A percentile compares a stretch with the other conserved stretches of the same genome.
These are phyloP conservation scores for Ensete glaucum DNA, from an alignment of 176 grass and related monocot species.

Conservation along the genomic window DNA sequence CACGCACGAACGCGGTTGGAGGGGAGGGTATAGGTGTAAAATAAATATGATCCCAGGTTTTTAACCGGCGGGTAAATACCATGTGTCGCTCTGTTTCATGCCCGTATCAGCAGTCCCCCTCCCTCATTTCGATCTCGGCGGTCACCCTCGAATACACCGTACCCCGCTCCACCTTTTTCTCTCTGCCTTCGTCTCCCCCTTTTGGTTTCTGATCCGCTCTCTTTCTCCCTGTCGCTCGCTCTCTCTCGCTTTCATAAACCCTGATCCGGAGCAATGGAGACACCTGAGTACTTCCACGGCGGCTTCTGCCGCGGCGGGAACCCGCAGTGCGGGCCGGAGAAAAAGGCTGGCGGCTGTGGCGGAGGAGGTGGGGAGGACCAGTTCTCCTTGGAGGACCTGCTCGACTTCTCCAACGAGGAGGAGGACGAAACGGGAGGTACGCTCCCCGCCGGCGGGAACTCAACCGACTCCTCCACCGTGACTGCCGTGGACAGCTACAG, in stretches of 20 bases:
- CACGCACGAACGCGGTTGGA: too few species aligned
- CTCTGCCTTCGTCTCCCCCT: background rate
- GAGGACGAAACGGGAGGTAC: slow-evolving; percentile 24
- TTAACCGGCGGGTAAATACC: too few species aligned
- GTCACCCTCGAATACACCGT: background rate
- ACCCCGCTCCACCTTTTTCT: background rate
- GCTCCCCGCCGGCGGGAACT: background rate
- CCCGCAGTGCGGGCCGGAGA: slow-evolving; percentile 20
- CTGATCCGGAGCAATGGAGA: background rate
- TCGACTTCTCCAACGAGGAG: slow-evolving; percentile 67
- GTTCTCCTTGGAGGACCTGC: slow-evolving; percentile 70
- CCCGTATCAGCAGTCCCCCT: background rate
- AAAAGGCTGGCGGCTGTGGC: slow-evolving; percentile 24
- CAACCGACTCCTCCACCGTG: slow-evolving; percentile 51
- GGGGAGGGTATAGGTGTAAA: too few species aligned
- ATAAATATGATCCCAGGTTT: too few species aligned
- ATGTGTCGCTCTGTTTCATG: too few species aligned
- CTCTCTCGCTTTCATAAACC: background rate
- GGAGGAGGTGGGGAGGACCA: slow-evolving; percentile 27
- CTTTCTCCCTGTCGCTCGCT: too few species aligned
- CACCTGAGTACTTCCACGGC: slow-evolving; percentile 23
- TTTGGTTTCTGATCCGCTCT: background rate
- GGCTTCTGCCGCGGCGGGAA: slow-evolving; percentile 18
- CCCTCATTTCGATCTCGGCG: too few species aligned
- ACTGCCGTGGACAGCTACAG: slow-evolving; percentile 61